Base-by-base conservation (phyloP, 2,329 filamentous ascomycete species). In the Fusarium concolor region DNA sequence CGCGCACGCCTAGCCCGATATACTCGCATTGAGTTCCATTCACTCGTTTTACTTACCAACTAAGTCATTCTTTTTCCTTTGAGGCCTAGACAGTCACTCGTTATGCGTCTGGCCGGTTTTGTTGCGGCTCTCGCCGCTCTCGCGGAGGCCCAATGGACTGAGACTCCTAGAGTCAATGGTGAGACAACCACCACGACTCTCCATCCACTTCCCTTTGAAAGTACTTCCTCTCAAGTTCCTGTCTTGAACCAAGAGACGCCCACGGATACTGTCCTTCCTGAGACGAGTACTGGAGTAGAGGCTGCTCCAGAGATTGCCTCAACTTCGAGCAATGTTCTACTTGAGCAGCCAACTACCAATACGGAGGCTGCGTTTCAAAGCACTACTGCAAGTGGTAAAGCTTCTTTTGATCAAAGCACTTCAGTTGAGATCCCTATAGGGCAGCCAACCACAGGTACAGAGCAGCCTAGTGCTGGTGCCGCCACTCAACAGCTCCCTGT, bases 31-130 rank as follows among this genome's bases (percentile, higher is more conserved):
- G 33, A 39, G 33, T 29, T 12, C n/a, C 24, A 7, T 33, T 35
- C 35, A 42, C 39, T 56, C 46, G n/a, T 42, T 56, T 46, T 12
- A 4, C 17, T 39, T 18, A 5, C 33, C 20, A 29, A 31, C 26
- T n/a, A 24, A 56, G 46, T 53, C 53, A 53, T n/a, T 56, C 53
- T 53, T 56, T 56, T 15, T 28, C 9, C 18, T 17, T 39, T 26
- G 9, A 12, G 53, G 17, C 14, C 20, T 10, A 35, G 28, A 28
- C 35, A 26, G 18, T 41, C 46, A 33, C 45, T 56, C 53, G 24
- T 53, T 56, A 56, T 56, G 53, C 53, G 45, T 56, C 53, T 56
- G 22, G 53, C 38, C 35, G n/a, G 45, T 15, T 39, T 56, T 17
- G 11, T 42, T 20, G 53, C 22, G 10, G 46, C 28, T 6, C 35